Evolutionary conservation across 148 eudicot genomes (phyloP), one percentile per base, ranked within the genome.

Genomic region (Fallopia convolvulus): DNA sequence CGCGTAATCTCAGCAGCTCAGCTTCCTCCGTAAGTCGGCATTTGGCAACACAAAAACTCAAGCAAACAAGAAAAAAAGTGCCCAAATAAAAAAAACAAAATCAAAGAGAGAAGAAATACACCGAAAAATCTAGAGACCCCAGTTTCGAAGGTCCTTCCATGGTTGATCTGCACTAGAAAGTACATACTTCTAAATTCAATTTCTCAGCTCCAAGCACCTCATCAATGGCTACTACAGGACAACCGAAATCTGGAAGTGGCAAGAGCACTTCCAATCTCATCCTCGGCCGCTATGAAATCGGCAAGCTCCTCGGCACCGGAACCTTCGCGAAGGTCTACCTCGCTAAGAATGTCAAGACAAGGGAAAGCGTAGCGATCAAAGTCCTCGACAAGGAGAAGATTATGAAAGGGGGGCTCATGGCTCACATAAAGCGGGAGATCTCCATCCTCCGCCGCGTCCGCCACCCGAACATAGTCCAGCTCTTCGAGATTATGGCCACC

Each of bases 401-500:
- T 14, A 14, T 89, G 1, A 89, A 89, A 39, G 85, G 84, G 12
- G 92, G 92, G 0, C 17, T 89, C 0, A 89, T 89, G 77, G 79
- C 76, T 0, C 92, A 89, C 70, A 85, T 89, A 20, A 89, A 89
- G 79, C 85, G 92, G 2, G 92, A 89, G 74, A 89, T 87, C 76
- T 66, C 88, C 0, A 83, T 89, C 42, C 87, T 89, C 13, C 80
- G 90, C 13, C 87, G 92, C 1, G 86, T 89, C 0, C 79, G 87
- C 1, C 92, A 89, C 82, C 92, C 92, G 0, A 85, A 87, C 18
- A 89, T 89, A 23, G 92, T 89, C 0, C 86, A 87, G 48, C 40
- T 89, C 1, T 87, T 83, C 76, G 92, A 89, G 47, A 88, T 89
- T 1, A 89, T 89, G 92, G 92, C 92, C 0, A 87, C 92, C 0